Evolutionary conservation across 2,329 filamentous ascomycete species (phyloP), one percentile per base, ranked within the genome.

Genomic region (Coniosporium tulheliwenetii): DNA sequence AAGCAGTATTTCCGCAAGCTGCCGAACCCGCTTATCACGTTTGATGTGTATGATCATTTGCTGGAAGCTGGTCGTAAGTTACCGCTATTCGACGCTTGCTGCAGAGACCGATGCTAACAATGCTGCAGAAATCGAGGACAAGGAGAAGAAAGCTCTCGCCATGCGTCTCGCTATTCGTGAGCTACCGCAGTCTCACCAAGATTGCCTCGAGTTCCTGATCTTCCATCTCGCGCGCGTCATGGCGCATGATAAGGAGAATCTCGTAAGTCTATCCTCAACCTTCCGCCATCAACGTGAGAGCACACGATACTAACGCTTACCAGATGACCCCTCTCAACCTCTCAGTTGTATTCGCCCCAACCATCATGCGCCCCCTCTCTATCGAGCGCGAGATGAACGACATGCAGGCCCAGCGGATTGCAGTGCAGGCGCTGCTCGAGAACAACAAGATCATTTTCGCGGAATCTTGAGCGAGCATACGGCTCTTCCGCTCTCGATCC

Each of bases 1-100:
- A 98, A 98, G 66, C 89, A 96, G 60, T 98, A 96, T 58, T 94
- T 98, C 74, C 77, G 91, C 50, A 91, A 87, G 61, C 70, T 96
- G 31, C 91, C 91, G 1, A 82, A 73, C 7, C 91, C 91, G 2
- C 70, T 98, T 30, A 77, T 98, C 51, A 94, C 89, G 0, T 95
- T 81, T 59, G 85, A 93, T 15, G 79, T 93, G 19, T 98, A 98
- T 54, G 89, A 96, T 50, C 73, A 76, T 33, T 74, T 98, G 39
- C 66, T 98, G 38, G 87, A 94, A 50, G 85, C 82, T 5, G 78
- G 75, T 47, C 67, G 80, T 83, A 67, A 65, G 79, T 65, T 41
- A n/a, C n/a, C n/a, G n/a, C n/a, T n/a, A n/a, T n/a, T n/a, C n/a
- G n/a, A n/a, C n/a, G n/a, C n/a, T n/a, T n/a, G n/a, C n/a, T 31